Conservation (phyloP, 2,329 filamentous ascomycete genomes). For the Diatrype stigma region DNA sequence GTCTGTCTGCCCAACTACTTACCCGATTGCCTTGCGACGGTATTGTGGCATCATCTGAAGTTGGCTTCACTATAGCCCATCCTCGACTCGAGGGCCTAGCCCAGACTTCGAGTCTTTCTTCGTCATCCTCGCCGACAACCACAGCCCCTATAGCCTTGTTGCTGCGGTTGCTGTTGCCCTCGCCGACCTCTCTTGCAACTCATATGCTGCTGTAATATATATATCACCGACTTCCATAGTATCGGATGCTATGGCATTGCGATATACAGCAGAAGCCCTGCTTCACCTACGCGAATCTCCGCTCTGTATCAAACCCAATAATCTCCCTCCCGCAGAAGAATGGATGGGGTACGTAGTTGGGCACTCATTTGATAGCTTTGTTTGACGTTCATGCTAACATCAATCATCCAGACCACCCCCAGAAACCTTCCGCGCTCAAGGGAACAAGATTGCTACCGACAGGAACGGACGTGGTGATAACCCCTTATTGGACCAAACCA, state of each 20-base stretch:
- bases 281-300: slow-evolving; percentile 75
- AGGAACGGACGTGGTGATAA: slow-evolving; percentile 41
- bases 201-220: slow-evolving; percentile 1
- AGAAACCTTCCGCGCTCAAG: slow-evolving; percentile 40
- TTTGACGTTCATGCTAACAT: slow-evolving; percentile 9
- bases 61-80: neutral
- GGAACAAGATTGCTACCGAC: slow-evolving; percentile 39
- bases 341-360: slow-evolving; percentile 80
- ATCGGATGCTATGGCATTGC: slow-evolving; percentile 45
- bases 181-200: neutral
- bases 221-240: neutral
- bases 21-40: neutral
- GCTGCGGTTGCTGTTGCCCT: neutral
- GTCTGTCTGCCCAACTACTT: neutral
- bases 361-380: neutral
- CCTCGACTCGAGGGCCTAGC: neutral
- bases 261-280: slow-evolving; percentile 75
- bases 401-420: slow-evolving; percentile 36
- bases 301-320: slow-evolving; percentile 73
- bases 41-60: neutral
- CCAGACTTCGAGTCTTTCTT: neutral
- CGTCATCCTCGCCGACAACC: neutral
- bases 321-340: slow-evolving; percentile 79
- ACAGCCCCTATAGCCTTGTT: neutral
- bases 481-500: slow-evolving; percentile 43